Conservation (phyloP, 1,284 basidiomycete genomes). For the Cryptococcus neoformans region DNA sequence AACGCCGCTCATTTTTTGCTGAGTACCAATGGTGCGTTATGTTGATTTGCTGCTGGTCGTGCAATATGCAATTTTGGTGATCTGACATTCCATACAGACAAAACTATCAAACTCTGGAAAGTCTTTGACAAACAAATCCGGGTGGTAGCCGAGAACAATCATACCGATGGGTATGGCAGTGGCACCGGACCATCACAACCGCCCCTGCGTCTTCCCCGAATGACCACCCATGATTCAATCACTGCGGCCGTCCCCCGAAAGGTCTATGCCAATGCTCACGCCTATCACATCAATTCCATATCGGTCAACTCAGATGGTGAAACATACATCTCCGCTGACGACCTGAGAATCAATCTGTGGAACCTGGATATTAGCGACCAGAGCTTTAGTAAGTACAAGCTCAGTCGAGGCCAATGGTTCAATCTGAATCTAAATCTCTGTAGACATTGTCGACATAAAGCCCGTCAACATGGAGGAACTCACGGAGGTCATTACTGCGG, state of each 20-base stretch:
- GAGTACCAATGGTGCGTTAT: slow-evolving; percentile 82
- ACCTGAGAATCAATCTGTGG: slow-evolving; percentile 97
- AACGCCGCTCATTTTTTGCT: slow-evolving; percentile 96
- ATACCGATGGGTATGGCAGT: slow-evolving; percentile 65
- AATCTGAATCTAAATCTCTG: background rate
- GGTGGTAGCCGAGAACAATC: slow-evolving; percentile 96
- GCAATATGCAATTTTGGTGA: background rate
- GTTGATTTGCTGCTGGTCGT: background rate
- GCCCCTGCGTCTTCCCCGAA: slow-evolving; percentile 76
- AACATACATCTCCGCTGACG: slow-evolving; percentile 98
- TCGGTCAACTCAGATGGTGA: slow-evolving; percentile 99
- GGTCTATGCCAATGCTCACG: slow-evolving; percentile 98
- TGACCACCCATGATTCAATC: slow-evolving; percentile 94
- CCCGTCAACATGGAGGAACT: slow-evolving; percentile 99
- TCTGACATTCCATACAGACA: slow-evolving; percentile 62
- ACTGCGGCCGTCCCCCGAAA: slow-evolving; percentile 98
- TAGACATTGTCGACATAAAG: slow-evolving; percentile 99
- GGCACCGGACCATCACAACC: slow-evolving; percentile 57
- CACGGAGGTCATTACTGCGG: slow-evolving; percentile 98
- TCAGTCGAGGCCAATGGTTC: background rate
- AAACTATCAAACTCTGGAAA: slow-evolving; percentile 99
- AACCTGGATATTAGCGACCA: slow-evolving; percentile 98
- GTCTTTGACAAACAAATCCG: slow-evolving; percentile 98
- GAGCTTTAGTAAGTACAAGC: slow-evolving; percentile 81
- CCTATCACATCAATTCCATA: slow-evolving; percentile 99